A percentile compares a stretch with the other conserved stretches of the same genome.
Evolutionary conservation across 2,329 filamentous ascomycete species (phyloP).

Genomic region (Dichotomopilus funicola): DNA sequence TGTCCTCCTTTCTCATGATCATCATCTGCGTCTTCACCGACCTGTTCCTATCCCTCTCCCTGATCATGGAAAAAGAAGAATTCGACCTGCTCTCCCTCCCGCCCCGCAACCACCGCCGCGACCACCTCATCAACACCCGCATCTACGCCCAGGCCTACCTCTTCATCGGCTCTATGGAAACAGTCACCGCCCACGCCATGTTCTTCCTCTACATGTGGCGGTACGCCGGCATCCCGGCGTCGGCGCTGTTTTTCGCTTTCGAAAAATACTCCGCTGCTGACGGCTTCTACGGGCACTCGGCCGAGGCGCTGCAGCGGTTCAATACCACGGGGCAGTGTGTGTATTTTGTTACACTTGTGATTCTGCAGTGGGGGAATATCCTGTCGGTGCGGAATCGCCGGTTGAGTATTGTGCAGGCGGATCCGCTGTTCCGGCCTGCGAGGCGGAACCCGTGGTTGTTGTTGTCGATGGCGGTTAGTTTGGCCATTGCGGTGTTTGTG

Average conservation of each 20-base stretch:
- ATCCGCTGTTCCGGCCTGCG: not conserved
- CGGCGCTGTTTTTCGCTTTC: slow-evolving; percentile 44
- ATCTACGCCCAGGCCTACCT: slow-evolving; percentile 48
- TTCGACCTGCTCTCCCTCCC: slow-evolving; percentile 46
- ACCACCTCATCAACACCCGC: slow-evolving; percentile 46
- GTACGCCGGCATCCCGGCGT: slow-evolving; percentile 38
- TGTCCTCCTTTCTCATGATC: slow-evolving; percentile 51
- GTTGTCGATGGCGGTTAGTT: not conserved
- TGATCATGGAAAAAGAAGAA: slow-evolving; percentile 51
- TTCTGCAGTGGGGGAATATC: slow-evolving; percentile 9
- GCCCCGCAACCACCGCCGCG: slow-evolving; percentile 42
- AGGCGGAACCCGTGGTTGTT: slow-evolving; percentile 3
- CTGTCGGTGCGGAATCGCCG: slow-evolving; percentile 6
- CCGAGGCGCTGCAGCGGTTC: slow-evolving; percentile 40
- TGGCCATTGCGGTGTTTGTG: slow-evolving; percentile 6
- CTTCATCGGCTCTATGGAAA: slow-evolving; percentile 47
- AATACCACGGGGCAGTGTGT: slow-evolving; percentile 34
- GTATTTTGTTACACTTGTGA: slow-evolving; percentile 44
- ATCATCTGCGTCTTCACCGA: slow-evolving; percentile 53
- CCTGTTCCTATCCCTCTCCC: slow-evolving; percentile 41
- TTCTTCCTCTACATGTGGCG: slow-evolving; percentile 48
- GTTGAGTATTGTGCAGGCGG: slow-evolving; percentile 3
- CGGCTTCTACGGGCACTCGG: slow-evolving; percentile 44
- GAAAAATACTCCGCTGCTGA: slow-evolving; percentile 35
- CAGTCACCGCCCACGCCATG: slow-evolving; percentile 44